phyloP scores from a whole-genome alignment of 2,329 filamentous ascomycete species.

The Ophiostoma ulmi region DNA sequence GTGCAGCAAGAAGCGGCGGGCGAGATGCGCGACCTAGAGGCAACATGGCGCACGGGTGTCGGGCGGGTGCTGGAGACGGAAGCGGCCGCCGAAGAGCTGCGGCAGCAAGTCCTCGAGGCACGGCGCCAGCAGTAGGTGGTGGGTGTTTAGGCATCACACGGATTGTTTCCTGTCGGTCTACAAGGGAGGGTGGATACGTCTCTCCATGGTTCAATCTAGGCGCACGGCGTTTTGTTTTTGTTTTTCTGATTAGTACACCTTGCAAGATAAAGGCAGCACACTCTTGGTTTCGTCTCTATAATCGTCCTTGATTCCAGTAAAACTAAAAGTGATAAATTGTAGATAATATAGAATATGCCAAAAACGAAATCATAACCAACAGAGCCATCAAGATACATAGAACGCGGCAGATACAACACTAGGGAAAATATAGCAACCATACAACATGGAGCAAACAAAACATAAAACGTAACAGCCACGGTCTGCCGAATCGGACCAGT shows the following conservation, averaged over 20 bases:
- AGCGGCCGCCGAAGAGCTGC: conserved; percentile 70
- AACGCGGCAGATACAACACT: not conserved
- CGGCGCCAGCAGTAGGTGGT: conserved; percentile 42
- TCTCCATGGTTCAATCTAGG: not conserved
- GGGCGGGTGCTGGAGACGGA: conserved; percentile 80
- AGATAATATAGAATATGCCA: conserved; percentile 9
- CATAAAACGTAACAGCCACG: conserved; percentile 3
- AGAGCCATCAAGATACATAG: not conserved
- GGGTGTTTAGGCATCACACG: too few relatives aligned
- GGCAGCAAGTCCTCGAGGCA: conserved; percentile 60
- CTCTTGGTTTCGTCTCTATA: not conserved
- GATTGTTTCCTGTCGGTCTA: too few relatives aligned
- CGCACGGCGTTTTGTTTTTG: conserved; percentile 6
- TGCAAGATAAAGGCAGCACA: not conserved
- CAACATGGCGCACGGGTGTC: conserved; percentile 73
- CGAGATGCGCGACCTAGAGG: conserved; percentile 66
- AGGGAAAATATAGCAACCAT: not conserved
- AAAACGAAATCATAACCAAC: not conserved
- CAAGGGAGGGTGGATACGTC: not conserved
- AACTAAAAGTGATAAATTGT: not conserved
- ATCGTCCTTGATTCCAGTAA: not conserved
- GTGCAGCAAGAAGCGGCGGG: conserved; percentile 65
- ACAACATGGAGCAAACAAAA: not conserved
- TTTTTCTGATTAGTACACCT: not conserved
- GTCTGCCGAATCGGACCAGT: not conserved